Percentiles rank a stretch among this genome's conserved stretches.
phyloP scores from a whole-genome alignment of 2,329 filamentous ascomycete genomes.

The Tolypocladium endophyticum region DNA sequence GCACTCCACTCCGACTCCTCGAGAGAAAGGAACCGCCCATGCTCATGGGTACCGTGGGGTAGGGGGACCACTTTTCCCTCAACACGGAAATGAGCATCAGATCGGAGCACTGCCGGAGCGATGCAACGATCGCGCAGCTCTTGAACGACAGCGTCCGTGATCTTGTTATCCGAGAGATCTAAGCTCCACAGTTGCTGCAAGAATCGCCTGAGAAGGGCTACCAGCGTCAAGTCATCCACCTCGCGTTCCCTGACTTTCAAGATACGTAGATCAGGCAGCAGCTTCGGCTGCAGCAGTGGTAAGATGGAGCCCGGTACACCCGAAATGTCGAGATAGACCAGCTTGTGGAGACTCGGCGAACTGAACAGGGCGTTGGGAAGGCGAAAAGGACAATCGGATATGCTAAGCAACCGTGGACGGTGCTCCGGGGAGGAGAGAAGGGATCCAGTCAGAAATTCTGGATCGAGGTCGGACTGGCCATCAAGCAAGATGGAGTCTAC shows the following conservation, averaged over 20 bases:
- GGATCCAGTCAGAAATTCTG: conserved; percentile 20
- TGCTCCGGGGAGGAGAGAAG: conserved; percentile 1
- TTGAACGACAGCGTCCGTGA: conserved; percentile 34
- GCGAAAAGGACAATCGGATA: conserved; percentile 28
- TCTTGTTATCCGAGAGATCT: conserved; percentile 40
- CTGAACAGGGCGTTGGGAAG: conserved; percentile 30
- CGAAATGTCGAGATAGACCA: conserved; percentile 45
- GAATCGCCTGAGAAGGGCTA: conserved; percentile 21
- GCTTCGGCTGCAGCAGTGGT: conserved; percentile 19
- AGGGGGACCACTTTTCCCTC: conserved; percentile 33
- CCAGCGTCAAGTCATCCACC: conserved; percentile 27
- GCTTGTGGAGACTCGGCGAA: conserved; percentile 20
- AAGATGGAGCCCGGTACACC: conserved; percentile 33
- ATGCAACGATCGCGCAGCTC: conserved; percentile 20
- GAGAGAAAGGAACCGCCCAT: conserved; percentile 33
- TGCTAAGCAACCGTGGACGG: conserved; percentile 29
- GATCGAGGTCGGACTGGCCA: conserved; percentile 33
- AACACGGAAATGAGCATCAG: conserved; percentile 25
- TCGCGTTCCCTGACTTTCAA: conserved; percentile 39
- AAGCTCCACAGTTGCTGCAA: conserved; percentile 42
- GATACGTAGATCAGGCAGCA: conserved; percentile 37
- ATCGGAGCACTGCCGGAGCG: conserved; percentile 18
- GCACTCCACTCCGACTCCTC: conserved; percentile 36
- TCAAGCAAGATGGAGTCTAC: conserved; percentile 38
- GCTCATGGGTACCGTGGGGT: conserved; percentile 17